phyloP scores from a whole-genome alignment of 1,139 yeast genomes.

The Kazachstania sp. region DNA sequence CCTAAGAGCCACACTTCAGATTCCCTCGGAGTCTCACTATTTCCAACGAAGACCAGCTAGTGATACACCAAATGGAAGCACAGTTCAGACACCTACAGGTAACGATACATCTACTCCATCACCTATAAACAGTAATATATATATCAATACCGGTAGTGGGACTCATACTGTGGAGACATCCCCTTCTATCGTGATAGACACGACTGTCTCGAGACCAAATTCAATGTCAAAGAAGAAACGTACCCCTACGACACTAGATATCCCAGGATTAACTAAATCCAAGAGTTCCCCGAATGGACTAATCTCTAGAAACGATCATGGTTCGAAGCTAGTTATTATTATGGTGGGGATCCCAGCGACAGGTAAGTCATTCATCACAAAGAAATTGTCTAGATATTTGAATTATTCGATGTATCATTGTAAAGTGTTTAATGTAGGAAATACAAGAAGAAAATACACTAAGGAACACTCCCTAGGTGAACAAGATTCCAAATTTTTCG shows the following conservation, averaged over 20 bases:
- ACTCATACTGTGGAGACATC: neutral
- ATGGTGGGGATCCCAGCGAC: slow-evolving; percentile 94
- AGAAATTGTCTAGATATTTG: slow-evolving; percentile 74
- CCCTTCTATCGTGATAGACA: neutral
- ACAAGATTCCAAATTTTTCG: slow-evolving; percentile 78
- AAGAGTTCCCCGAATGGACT: slow-evolving; percentile 77
- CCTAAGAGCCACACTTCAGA: neutral
- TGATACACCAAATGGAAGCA: slow-evolving; percentile 6
- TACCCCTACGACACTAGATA: slow-evolving; percentile 72
- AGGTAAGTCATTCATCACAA: slow-evolving; percentile 87
- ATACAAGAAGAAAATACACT: slow-evolving; percentile 74
- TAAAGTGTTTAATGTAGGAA: slow-evolving; percentile 86
- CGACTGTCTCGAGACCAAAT: neutral
- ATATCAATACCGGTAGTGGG: neutral
- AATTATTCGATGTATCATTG: slow-evolving; percentile 92
- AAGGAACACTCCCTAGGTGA: slow-evolving; percentile 23
- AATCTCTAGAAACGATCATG: slow-evolving; percentile 60
- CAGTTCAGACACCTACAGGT: neutral
- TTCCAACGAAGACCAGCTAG: slow-evolving; percentile 6
- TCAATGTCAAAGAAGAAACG: slow-evolving; percentile 18
- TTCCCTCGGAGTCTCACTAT: neutral
- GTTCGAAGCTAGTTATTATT: slow-evolving; percentile 79
- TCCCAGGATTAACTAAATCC: slow-evolving; percentile 86
- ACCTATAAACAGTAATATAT: neutral
- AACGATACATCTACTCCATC: neutral